phyloP scores from a whole-genome alignment of 1,284 basidiomycete species.

The Melampsora medusae region DNA sequence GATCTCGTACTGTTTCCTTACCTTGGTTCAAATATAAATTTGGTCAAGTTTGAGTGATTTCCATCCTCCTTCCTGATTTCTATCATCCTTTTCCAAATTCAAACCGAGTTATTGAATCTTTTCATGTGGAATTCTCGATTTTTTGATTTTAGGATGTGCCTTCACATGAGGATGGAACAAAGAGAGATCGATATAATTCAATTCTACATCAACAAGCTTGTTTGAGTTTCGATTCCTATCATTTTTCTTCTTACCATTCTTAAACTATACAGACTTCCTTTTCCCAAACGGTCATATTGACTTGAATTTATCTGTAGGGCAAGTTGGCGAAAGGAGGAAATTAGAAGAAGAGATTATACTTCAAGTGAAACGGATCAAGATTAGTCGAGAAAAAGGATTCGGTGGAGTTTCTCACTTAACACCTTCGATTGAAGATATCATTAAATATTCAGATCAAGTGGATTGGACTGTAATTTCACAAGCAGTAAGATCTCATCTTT shows the following conservation, averaged over 20 bases:
- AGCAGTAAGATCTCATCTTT: constrained; percentile 1
- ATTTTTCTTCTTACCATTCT: too few species aligned
- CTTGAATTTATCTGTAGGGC: constrained; percentile 9
- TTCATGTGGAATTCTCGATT: too few species aligned
- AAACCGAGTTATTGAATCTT: not conserved
- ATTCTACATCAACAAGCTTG: constrained; percentile 39
- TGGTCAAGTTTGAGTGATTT: constrained; percentile 6
- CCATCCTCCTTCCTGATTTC: not conserved
- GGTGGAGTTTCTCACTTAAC: too few species aligned
- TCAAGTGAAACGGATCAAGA: not conserved
- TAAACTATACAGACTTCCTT: too few species aligned
- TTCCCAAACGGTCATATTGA: too few species aligned
- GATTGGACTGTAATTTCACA: not conserved
- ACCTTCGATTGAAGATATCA: not conserved
- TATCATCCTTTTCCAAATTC: not conserved
- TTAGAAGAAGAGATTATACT: constrained; percentile 24
- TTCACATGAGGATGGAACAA: constrained; percentile 14
- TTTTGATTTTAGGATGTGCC: constrained; percentile 26
- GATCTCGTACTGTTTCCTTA: constrained; percentile 5
- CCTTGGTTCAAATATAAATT: constrained; percentile 40
- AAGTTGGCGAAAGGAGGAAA: constrained; percentile 25
- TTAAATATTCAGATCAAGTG: not conserved
- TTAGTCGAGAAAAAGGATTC: not conserved
- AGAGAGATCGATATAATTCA: constrained; percentile 26
- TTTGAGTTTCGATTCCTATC: not conserved